Evolutionary conservation across 2,329 filamentous ascomycete genomes (phyloP).

Genomic region (Thelonectria rubi): DNA sequence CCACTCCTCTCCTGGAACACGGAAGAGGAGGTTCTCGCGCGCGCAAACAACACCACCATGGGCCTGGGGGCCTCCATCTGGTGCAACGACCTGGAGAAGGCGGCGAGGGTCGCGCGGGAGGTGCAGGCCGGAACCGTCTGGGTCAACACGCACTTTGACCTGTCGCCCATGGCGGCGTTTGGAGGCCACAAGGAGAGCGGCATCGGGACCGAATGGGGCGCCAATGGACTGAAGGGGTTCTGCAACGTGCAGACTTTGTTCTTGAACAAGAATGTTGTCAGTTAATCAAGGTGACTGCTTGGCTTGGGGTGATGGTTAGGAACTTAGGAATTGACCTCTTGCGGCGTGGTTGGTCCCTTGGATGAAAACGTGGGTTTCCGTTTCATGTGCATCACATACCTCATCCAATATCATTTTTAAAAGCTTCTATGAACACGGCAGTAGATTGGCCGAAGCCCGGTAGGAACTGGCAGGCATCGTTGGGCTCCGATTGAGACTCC

Average conservation of each 20-base stretch:
- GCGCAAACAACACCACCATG: constrained; percentile 63
- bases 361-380: no score
- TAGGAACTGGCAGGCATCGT: no score
- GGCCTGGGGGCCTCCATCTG: constrained; percentile 67
- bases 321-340: no score
- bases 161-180: constrained; percentile 47
- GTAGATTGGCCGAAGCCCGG: no score
- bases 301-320: no score
- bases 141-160: constrained; percentile 66
- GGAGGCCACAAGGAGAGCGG: constrained; percentile 57
- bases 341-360: no score
- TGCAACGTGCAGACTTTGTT: constrained; percentile 18
- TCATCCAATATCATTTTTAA: no score
- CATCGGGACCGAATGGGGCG: constrained; percentile 53
- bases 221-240: constrained; percentile 44
- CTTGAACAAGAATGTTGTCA: constrained; percentile 8
- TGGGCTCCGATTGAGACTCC: no score
- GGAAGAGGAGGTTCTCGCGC: constrained; percentile 67
- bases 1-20: constrained; percentile 68
- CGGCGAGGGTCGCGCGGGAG: constrained; percentile 59
- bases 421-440: no score
- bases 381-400: no score
- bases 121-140: constrained; percentile 67
- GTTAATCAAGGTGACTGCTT: background rate
- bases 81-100: constrained; percentile 59